Conservation (phyloP, 805 yeast genomes). For the Limtongia smithiae region DNA sequence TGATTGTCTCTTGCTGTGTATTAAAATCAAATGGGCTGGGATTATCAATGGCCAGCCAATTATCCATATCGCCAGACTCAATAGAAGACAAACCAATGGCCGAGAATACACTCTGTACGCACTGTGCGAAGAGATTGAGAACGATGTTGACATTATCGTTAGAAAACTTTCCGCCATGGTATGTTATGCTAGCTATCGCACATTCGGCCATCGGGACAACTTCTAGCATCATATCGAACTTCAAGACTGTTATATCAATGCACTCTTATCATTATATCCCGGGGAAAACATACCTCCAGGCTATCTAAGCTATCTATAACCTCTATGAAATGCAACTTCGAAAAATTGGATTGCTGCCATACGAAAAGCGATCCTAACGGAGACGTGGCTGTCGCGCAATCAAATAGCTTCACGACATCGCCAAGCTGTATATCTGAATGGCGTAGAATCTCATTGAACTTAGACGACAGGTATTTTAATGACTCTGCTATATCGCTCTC, state of each 20-base stretch:
- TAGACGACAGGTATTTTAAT: no score
- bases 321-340: not conserved
- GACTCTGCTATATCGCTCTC: no score
- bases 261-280: not conserved
- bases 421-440: conserved; percentile 5
- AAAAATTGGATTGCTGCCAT: conserved; percentile 19
- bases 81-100: no score
- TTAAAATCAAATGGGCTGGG: conserved; percentile 9
- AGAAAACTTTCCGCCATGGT: conserved; percentile 1
- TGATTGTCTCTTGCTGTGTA: not conserved
- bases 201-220: conserved; percentile 4
- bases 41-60: no score
- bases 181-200: conserved; percentile 9
- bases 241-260: not conserved
- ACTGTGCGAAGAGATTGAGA: conserved; percentile 3
- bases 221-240: conserved; percentile 18
- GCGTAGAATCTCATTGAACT: not conserved
- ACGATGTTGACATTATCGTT: not conserved
- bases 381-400: not conserved
- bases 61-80: no score
- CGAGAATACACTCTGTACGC: not conserved
- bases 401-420: conserved; percentile 1
- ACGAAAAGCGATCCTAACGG: conserved; percentile 11
- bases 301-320: conserved; percentile 4
- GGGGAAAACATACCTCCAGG: conserved; percentile 14